Conservation (phyloP, 1,139 yeast genomes). For the Magnusiomyces paraingens region DNA sequence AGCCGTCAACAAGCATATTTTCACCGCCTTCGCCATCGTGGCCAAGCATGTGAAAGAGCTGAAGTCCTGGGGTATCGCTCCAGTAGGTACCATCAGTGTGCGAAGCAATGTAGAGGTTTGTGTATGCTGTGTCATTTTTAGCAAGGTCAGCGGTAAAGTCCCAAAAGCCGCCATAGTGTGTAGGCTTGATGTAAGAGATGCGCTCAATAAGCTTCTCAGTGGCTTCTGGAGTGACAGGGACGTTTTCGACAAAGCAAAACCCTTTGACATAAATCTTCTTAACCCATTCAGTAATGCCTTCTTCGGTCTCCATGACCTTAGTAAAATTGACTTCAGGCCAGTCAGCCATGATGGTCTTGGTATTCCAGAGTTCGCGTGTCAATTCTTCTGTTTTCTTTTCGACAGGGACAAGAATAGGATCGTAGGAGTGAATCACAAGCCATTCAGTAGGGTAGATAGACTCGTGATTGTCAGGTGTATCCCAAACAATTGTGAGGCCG, state of each 20-base stretch:
- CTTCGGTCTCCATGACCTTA: conserved; percentile 42
- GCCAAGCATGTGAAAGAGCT: conserved; percentile 59
- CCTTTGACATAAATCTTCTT: conserved; percentile 55
- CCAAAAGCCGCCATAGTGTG: conserved; percentile 81
- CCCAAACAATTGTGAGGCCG: conserved; percentile 40
- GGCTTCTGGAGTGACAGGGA: conserved; percentile 56
- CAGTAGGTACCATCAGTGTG: conserved; percentile 80
- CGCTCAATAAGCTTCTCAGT: conserved; percentile 56
- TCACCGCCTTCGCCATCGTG: conserved; percentile 72
- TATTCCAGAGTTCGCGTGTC: conserved; percentile 42
- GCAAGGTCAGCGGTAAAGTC: conserved; percentile 69
- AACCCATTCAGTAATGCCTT: conserved; percentile 54
- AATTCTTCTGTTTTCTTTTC: conserved; percentile 31
- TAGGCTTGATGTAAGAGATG: conserved; percentile 59
- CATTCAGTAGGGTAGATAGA: conserved; percentile 46
- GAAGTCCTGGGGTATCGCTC: conserved; percentile 72
- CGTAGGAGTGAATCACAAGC: conserved; percentile 54
- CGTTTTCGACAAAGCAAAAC: conserved; percentile 56
- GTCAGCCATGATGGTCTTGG: conserved; percentile 38
- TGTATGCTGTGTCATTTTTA: conserved; percentile 70
- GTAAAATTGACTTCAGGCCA: conserved; percentile 50
- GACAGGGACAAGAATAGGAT: conserved; percentile 41
- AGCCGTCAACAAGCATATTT: conserved; percentile 65
- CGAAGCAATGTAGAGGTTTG: conserved; percentile 57
- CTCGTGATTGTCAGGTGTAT: conserved; percentile 41